Evolutionary conservation across 345 rosid genomes (phyloP).

Genomic region (Acer yangbiense): DNA sequence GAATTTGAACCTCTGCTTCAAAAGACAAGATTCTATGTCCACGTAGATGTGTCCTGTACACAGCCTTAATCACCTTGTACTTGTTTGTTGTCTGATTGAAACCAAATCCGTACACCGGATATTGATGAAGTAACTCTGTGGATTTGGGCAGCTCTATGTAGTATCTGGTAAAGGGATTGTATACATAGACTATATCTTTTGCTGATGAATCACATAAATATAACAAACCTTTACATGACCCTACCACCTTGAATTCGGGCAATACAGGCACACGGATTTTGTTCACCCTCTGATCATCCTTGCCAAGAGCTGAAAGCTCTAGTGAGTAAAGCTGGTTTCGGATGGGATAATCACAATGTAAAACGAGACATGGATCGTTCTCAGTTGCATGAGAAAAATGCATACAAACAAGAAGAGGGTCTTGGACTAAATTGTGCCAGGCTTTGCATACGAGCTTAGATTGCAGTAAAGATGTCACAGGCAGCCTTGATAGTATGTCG

Average conservation of each 20-base stretch:
- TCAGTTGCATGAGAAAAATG: constrained; percentile 16
- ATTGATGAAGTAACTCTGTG: constrained; percentile 29
- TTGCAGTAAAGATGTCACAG: constrained; percentile 37
- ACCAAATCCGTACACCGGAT: constrained; percentile 48
- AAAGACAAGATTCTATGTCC: constrained; percentile 15
- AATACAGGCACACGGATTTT: constrained; percentile 32
- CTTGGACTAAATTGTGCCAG: constrained; percentile 34
- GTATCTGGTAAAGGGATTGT: constrained; percentile 46
- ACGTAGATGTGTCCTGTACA: constrained; percentile 30
- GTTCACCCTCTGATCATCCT: constrained; percentile 21
- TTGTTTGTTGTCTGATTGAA: constrained; percentile 27
- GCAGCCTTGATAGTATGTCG: constrained; percentile 38
- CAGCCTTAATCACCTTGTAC: constrained; percentile 43
- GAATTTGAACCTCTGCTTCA: constrained; percentile 39
- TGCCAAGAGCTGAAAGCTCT: constrained; percentile 26
- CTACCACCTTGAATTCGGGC: constrained; percentile 49
- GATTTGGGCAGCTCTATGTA: constrained; percentile 39
- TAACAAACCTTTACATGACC: constrained; percentile 48
- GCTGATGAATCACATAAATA: constrained; percentile 37
- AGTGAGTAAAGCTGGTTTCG: constrained; percentile 42
- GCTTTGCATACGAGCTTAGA: constrained; percentile 41
- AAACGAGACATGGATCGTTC: constrained; percentile 39
- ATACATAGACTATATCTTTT: constrained; percentile 30
- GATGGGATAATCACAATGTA: constrained; percentile 46
- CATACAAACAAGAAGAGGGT: constrained; percentile 27